phyloP scores from a whole-genome alignment of 1,284 basidiomycete genomes.

The Irpex lacteus region DNA sequence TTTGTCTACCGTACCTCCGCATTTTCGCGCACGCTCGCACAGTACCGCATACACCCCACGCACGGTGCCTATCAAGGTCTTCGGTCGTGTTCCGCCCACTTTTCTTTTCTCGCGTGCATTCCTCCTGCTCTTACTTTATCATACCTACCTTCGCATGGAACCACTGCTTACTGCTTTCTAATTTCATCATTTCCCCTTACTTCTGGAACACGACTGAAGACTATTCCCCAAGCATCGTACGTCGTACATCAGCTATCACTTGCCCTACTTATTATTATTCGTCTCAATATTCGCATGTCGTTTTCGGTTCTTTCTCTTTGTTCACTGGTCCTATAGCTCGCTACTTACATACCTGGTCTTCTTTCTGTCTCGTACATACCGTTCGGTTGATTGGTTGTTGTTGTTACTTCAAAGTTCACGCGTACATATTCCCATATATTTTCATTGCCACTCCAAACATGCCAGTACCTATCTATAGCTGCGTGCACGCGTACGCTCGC shows the following conservation, averaged over 20 bases:
- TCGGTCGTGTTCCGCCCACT: not conserved
- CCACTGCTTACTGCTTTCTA: not conserved
- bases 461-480: too few species aligned
- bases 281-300: not conserved
- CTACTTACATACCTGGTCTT: not conserved
- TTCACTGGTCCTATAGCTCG: too few species aligned
- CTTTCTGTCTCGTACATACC: not conserved
- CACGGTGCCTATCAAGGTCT: too few species aligned
- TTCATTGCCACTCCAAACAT: too few species aligned
- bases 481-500: too few species aligned
- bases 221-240: not conserved
- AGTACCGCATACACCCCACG: not conserved
- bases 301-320: not conserved
- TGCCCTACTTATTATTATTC: not conserved
- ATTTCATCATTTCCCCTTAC: not conserved
- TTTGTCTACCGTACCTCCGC: not conserved
- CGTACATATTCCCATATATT: too few species aligned
- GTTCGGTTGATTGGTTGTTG: not conserved
- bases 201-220: too few species aligned
- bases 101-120: not conserved
- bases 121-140: not conserved
- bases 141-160: not conserved
- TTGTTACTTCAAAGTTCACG: too few species aligned
- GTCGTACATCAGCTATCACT: not conserved
- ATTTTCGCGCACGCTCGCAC: not conserved